These are phyloP conservation scores for Penicillium sp. DNA, from an alignment of 2,329 filamentous ascomycete species.

Conservation along the genomic window DNA sequence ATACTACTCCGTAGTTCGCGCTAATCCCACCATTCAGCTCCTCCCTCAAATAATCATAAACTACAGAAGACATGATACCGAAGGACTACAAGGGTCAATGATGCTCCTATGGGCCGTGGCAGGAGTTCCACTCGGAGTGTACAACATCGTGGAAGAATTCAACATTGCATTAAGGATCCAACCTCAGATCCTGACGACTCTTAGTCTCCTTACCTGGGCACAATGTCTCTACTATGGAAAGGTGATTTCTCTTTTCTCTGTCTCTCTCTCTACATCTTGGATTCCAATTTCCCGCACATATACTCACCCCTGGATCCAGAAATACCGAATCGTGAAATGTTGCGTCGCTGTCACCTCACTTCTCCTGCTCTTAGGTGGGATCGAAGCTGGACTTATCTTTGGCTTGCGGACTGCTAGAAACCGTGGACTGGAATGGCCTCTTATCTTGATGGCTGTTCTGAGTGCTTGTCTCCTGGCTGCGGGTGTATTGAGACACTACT, in stretches of 20 bases:
- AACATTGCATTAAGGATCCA: slow-evolving; percentile 55
- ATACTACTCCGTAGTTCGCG: not conserved
- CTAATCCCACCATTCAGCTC: slow-evolving; percentile 44
- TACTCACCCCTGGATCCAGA: slow-evolving; percentile 35
- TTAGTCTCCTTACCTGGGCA: slow-evolving; percentile 54
- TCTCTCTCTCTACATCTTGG: too few relatives aligned
- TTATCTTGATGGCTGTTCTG: slow-evolving; percentile 63
- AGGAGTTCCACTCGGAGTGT: slow-evolving; percentile 63
- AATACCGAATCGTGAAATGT: slow-evolving; percentile 52
- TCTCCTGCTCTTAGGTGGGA: slow-evolving; percentile 55
- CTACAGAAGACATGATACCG: slow-evolving; percentile 62
- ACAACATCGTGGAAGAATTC: slow-evolving; percentile 54
- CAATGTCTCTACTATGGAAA: slow-evolving; percentile 55
- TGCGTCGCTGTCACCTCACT: slow-evolving; percentile 51
- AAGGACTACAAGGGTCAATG: slow-evolving; percentile 64
- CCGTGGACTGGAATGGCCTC: slow-evolving; percentile 55
- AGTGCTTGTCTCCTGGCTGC: slow-evolving; percentile 61
- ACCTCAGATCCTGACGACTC: slow-evolving; percentile 52
- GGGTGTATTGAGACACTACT: slow-evolving; percentile 65
- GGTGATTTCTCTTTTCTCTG: too few relatives aligned
- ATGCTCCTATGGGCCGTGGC: slow-evolving; percentile 67
- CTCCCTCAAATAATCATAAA: slow-evolving; percentile 69
- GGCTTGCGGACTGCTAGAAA: slow-evolving; percentile 49
- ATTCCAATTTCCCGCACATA: too few relatives aligned
- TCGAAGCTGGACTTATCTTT: slow-evolving; percentile 59